Percentiles rank a stretch among this genome's conserved stretches.
These are phyloP conservation scores for Clonostachys chloroleuca DNA, from an alignment of 2,329 filamentous ascomycete species.

Conservation along the genomic window DNA sequence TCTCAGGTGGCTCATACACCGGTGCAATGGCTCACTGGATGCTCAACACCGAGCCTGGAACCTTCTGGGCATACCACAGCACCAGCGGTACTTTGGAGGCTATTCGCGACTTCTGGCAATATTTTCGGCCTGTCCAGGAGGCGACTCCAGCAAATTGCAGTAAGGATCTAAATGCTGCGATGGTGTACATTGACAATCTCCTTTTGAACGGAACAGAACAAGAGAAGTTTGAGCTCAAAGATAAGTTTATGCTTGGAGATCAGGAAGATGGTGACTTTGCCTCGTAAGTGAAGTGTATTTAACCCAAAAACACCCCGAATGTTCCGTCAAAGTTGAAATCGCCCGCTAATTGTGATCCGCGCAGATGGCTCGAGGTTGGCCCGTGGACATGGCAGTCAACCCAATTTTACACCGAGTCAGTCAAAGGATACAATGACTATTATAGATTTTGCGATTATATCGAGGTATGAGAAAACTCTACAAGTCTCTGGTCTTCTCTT, in stretches of 20 bases:
- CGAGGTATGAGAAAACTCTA: too few relatives aligned
- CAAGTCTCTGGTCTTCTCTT: too few relatives aligned
- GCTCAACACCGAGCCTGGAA: constrained; percentile 66
- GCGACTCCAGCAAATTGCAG: constrained; percentile 56
- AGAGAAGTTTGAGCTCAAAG: constrained; percentile 33
- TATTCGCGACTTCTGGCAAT: constrained; percentile 67
- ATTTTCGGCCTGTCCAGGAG: constrained; percentile 38
- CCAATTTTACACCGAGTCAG: too few relatives aligned
- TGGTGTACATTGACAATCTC: constrained; percentile 42
- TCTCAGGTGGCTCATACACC: constrained; percentile 76
- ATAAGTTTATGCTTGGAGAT: constrained; percentile 1
- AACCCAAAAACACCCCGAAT: too few relatives aligned
- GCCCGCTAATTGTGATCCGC: too few relatives aligned
- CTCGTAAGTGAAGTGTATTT: too few relatives aligned
- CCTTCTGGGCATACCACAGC: constrained; percentile 72
- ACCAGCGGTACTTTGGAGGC: constrained; percentile 74
- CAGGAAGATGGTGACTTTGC: too few relatives aligned
- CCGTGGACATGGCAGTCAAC: too few relatives aligned
- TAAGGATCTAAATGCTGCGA: constrained; percentile 49
- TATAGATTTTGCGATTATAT: too few relatives aligned
- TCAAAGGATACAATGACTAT: too few relatives aligned
- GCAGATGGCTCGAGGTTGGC: too few relatives aligned
- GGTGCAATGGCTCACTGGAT: constrained; percentile 73
- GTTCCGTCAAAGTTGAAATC: too few relatives aligned
- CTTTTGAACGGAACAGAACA: constrained; percentile 26